phyloP scores from a whole-genome alignment of 805 yeast species.

The Yarrowia yakushimensis region DNA sequence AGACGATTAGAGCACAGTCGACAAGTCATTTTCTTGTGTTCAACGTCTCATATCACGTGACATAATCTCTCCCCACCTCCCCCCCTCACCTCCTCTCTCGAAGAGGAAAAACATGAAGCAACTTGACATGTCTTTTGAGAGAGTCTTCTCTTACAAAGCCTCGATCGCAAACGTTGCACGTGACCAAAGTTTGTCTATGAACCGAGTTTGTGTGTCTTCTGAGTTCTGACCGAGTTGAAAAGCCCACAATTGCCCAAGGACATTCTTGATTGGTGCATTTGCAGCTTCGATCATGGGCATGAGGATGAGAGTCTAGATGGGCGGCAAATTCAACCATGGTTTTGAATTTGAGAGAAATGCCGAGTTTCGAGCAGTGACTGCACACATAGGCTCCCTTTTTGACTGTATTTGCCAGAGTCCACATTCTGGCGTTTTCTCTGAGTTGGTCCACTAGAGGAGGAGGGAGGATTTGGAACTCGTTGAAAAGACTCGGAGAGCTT shows the following conservation, averaged over 20 bases:
- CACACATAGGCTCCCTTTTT: slow-evolving; percentile 12
- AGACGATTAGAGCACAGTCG: too few relatives aligned
- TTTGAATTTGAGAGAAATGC: background rate
- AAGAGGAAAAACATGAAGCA: background rate
- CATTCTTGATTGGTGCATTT: background rate
- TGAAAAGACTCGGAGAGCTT: background rate
- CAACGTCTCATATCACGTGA: too few relatives aligned
- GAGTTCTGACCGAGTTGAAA: background rate
- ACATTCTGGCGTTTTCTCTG: background rate
- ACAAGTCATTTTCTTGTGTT: too few relatives aligned
- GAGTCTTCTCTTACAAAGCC: slow-evolving; percentile 12
- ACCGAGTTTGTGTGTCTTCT: slow-evolving; percentile 9
- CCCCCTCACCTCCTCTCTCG: background rate
- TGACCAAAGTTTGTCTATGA: background rate
- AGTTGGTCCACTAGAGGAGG: background rate
- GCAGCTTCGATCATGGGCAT: slow-evolving; percentile 1
- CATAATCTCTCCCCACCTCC: too few relatives aligned
- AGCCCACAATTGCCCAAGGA: slow-evolving; percentile 20
- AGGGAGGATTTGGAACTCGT: background rate
- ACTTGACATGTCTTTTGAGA: slow-evolving; percentile 1
- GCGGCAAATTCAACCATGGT: slow-evolving; percentile 12
- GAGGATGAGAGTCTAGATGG: background rate
- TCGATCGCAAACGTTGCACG: background rate
- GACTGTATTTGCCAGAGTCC: background rate
- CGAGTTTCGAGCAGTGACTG: background rate